Conservation (phyloP, 495 filamentous ascomycete species). For the Penicillium atrosanguineum region DNA sequence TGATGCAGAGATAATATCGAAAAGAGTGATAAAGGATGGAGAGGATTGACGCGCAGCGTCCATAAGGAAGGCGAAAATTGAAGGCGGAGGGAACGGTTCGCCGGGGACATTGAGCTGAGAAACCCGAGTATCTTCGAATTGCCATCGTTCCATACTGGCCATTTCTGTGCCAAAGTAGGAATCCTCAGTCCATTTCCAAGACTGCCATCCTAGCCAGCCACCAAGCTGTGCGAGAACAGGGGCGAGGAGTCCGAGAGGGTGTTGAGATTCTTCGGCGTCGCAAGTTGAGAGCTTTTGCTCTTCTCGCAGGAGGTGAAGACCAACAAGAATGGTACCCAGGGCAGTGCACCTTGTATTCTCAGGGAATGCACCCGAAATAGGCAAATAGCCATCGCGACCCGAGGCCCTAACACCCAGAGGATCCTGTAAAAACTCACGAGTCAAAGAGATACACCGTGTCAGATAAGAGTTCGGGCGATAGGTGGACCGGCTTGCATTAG, state of each 20-base stretch:
- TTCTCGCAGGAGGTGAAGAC: conserved; percentile 80
- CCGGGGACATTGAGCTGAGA: conserved; percentile 42
- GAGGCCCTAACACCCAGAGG: conserved; percentile 47
- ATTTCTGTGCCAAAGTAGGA: conserved; percentile 71
- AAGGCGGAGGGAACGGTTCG: conserved; percentile 65
- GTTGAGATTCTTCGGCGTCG: conserved; percentile 51
- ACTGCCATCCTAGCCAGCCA: conserved; percentile 78
- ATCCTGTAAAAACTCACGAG: conserved; percentile 59
- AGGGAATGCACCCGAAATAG: conserved; percentile 54
- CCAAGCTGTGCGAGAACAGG: conserved; percentile 77
- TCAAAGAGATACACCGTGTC: conserved; percentile 40
- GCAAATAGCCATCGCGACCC: conserved; percentile 57
- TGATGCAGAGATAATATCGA: conserved; percentile 50
- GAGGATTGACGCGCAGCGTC: conserved; percentile 29
- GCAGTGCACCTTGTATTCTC: conserved; percentile 55
- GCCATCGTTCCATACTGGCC: conserved; percentile 57
- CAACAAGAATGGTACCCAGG: conserved; percentile 67
- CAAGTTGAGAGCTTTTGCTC: conserved; percentile 81
- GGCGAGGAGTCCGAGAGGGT: conserved; percentile 54
- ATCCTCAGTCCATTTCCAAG: conserved; percentile 57
- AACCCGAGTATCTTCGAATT: conserved; percentile 57
- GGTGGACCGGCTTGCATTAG: conserved; percentile 34
- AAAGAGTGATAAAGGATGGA: conserved; percentile 57
- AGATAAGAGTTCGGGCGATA: conserved; percentile 47
- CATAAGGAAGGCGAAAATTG: conserved; percentile 67